phyloP scores from a whole-genome alignment of 768 basidiomycete species.

The Suillus cothurnatus region DNA sequence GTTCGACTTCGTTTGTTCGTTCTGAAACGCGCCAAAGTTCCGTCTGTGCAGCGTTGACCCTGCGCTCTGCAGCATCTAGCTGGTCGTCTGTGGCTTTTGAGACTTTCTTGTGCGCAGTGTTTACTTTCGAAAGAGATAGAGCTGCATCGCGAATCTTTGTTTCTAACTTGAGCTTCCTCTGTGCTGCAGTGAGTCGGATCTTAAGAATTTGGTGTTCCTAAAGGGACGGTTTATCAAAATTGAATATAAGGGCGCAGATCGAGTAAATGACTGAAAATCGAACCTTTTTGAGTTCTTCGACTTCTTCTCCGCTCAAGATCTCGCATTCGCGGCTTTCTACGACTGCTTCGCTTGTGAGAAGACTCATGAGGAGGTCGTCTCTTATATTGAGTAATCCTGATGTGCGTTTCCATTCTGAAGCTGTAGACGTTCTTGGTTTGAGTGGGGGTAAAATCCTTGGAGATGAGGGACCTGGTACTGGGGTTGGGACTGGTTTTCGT shows the following conservation, averaged over 20 bases:
- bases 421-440: slow-evolving; percentile 39
- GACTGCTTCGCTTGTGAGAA: slow-evolving; percentile 91
- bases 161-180: slow-evolving; percentile 77
- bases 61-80: slow-evolving; percentile 70
- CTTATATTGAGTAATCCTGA: slow-evolving; percentile 56
- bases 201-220: slow-evolving; percentile 78
- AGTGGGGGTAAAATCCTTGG: slow-evolving; percentile 35
- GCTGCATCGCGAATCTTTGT: slow-evolving; percentile 90
- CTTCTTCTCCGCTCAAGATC: slow-evolving; percentile 73
- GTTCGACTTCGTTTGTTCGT: slow-evolving; percentile 61
- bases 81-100: slow-evolving; percentile 72
- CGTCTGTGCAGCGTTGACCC: slow-evolving; percentile 68
- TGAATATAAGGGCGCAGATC: slow-evolving; percentile 13
- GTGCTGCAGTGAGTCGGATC: slow-evolving; percentile 64
- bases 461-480: slow-evolving; percentile 45
- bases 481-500: slow-evolving; percentile 25
- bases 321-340: slow-evolving; percentile 87
- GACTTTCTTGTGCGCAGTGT: slow-evolving; percentile 54
- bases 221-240: slow-evolving; percentile 13
- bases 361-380: slow-evolving; percentile 86
- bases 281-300: slow-evolving; percentile 73
- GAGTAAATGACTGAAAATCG: slow-evolving; percentile 30
- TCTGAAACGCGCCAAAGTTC: slow-evolving; percentile 73
- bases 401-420: slow-evolving; percentile 43
- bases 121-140: slow-evolving; percentile 69